Evolutionary conservation across 2,329 filamentous ascomycete genomes (phyloP).

Genomic region (Neocucurbitaria cava): DNA sequence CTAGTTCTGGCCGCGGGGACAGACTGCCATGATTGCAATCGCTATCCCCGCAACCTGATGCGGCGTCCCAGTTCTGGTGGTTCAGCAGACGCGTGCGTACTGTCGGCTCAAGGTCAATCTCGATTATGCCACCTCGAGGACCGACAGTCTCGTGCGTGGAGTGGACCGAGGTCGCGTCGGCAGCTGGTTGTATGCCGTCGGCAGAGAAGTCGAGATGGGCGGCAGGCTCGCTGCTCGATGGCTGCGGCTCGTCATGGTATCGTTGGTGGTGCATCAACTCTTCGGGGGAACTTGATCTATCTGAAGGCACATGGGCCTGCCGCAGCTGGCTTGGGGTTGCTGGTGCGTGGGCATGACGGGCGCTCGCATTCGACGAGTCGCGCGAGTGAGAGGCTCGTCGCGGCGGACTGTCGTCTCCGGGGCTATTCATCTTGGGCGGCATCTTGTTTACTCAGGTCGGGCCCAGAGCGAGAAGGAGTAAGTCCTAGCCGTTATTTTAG

Average conservation of each 20-base stretch:
- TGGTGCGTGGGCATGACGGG: conserved; percentile 44
- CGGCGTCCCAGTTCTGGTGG: conserved; percentile 44
- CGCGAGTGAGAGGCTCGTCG: conserved; percentile 34
- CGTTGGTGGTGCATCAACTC: conserved; percentile 43
- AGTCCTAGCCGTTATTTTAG: conserved; percentile 21
- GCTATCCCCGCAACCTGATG: conserved; percentile 33
- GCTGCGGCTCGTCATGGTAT: conserved; percentile 28
- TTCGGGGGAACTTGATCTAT: conserved; percentile 52
- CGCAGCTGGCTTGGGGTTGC: conserved; percentile 50
- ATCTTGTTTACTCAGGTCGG: conserved; percentile 15
- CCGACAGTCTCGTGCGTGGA: conserved; percentile 32
- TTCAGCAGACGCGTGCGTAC: conserved; percentile 49
- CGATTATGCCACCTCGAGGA: conserved; percentile 25
- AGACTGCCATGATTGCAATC: conserved; percentile 77
- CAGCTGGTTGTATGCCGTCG: conserved; percentile 41
- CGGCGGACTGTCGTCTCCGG: conserved; percentile 27
- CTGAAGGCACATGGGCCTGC: conserved; percentile 52
- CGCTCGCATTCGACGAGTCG: conserved; percentile 41
- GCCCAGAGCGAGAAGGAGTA: conserved; percentile 7
- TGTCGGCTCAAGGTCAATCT: conserved; percentile 42
- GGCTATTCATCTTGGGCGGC: conserved; percentile 29
- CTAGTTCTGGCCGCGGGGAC: conserved; percentile 69
- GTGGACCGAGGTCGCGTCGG: conserved; percentile 40
- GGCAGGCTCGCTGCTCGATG: conserved; percentile 19
- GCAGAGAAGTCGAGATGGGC: conserved; percentile 31